These are phyloP conservation scores for Curvularia eragrostidis DNA, from an alignment of 2,329 filamentous ascomycete genomes.

Conservation along the genomic window DNA sequence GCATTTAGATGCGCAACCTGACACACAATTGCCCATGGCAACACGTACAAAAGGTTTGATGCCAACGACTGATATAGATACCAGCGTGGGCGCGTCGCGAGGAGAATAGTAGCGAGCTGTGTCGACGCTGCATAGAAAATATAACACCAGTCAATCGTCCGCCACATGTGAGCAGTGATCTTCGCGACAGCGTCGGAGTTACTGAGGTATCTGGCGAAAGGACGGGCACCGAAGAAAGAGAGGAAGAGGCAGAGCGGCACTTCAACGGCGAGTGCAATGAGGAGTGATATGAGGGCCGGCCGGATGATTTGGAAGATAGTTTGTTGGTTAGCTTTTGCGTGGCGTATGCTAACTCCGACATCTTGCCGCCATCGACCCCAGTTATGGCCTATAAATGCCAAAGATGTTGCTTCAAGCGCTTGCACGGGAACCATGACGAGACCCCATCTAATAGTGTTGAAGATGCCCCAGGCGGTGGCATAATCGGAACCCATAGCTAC, in stretches of 20 bases:
- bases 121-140: slow-evolving; percentile 71
- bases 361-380: slow-evolving; percentile 63
- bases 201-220: slow-evolving; percentile 69
- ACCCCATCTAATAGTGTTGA: slow-evolving; percentile 77
- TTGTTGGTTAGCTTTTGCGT: slow-evolving; percentile 35
- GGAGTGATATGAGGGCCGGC: slow-evolving; percentile 47
- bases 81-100: slow-evolving; percentile 69
- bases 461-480: slow-evolving; percentile 75
- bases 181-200: slow-evolving; percentile 62
- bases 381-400: slow-evolving; percentile 70
- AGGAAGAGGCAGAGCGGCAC: slow-evolving; percentile 69
- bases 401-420: slow-evolving; percentile 68
- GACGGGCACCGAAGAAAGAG: slow-evolving; percentile 63
- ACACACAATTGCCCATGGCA: slow-evolving; percentile 74
- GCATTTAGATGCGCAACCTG: slow-evolving; percentile 47
- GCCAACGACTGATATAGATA: slow-evolving; percentile 71
- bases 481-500: slow-evolving; percentile 69
- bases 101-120: slow-evolving; percentile 68
- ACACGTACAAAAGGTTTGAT: slow-evolving; percentile 71
- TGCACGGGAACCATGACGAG: slow-evolving; percentile 76
- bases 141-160: slow-evolving; percentile 65
- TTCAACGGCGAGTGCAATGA: slow-evolving; percentile 49
- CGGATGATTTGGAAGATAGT: not conserved
- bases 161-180: slow-evolving; percentile 72
- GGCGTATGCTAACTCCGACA: slow-evolving; percentile 34